These are phyloP conservation scores for Aspergillus neoniger DNA, from an alignment of 2,329 filamentous ascomycete genomes.

Conservation along the genomic window DNA sequence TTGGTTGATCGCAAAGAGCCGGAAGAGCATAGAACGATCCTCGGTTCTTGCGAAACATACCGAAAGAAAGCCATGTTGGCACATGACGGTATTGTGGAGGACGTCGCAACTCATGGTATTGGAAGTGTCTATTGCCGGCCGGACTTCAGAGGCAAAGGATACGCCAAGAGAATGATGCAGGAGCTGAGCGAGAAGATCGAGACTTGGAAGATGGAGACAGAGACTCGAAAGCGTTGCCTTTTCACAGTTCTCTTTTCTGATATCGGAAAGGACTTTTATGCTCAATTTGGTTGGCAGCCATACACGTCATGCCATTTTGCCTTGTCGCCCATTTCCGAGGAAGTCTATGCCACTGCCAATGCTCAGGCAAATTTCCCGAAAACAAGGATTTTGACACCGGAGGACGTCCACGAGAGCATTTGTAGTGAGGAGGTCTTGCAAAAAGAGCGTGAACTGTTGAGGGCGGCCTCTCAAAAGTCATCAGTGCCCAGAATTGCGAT, in stretches of 20 bases:
- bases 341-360: constrained; percentile 20
- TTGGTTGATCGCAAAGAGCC: constrained; percentile 52
- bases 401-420: constrained; percentile 47
- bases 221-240: constrained; percentile 45
- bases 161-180: constrained; percentile 73
- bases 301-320: constrained; percentile 73
- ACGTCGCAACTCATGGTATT: constrained; percentile 67
- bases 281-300: constrained; percentile 72
- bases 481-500: constrained; percentile 63
- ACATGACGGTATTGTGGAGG: constrained; percentile 58
- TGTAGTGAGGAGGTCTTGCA: constrained; percentile 64
- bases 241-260: constrained; percentile 87
- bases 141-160: constrained; percentile 68
- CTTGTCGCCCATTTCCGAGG: constrained; percentile 51
- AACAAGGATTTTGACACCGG: constrained; percentile 34
- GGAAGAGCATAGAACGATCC: constrained; percentile 47
- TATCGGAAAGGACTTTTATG: constrained; percentile 82
- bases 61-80: constrained; percentile 45
- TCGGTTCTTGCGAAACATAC: constrained; percentile 62
- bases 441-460: constrained; percentile 65
- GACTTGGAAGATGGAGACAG: constrained; percentile 53
- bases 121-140: constrained; percentile 77
- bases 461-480: constrained; percentile 44
- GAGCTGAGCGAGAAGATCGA: constrained; percentile 62
- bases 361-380: constrained; percentile 29